Conservation (phyloP, 805 yeast genomes). For the Schwanniomyces yamadae region DNA sequence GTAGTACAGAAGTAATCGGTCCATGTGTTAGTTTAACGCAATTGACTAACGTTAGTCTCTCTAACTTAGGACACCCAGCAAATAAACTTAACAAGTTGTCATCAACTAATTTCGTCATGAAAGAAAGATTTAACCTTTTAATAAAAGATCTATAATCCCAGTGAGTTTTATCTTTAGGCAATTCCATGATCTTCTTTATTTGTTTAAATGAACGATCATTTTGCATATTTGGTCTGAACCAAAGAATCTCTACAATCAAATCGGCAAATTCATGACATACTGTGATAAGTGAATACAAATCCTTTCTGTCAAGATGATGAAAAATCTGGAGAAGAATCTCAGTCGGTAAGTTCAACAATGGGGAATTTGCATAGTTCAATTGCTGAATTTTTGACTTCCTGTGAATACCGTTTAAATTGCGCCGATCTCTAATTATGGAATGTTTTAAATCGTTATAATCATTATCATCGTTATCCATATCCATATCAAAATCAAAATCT, state of each 20-base stretch:
- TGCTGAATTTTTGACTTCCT: slow-evolving; percentile 22
- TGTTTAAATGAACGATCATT: slow-evolving; percentile 48
- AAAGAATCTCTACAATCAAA: slow-evolving; percentile 71
- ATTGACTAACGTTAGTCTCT: slow-evolving; percentile 80
- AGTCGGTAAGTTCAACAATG: slow-evolving; percentile 51
- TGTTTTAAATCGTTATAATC: slow-evolving; percentile 37
- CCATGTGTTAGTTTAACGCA: slow-evolving; percentile 63
- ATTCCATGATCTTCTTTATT: slow-evolving; percentile 54
- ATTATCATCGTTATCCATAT: slow-evolving; percentile 34
- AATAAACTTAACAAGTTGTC: slow-evolving; percentile 63
- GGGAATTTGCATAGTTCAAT: slow-evolving; percentile 28
- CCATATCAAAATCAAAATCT: slow-evolving; percentile 28
- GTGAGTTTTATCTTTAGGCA: slow-evolving; percentile 47
- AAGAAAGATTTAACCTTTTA: slow-evolving; percentile 75
- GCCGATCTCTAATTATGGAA: slow-evolving; percentile 29
- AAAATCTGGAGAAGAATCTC: slow-evolving; percentile 65
- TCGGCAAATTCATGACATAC: slow-evolving; percentile 83
- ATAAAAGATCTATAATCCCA: slow-evolving; percentile 71
- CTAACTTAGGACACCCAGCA: slow-evolving; percentile 71
- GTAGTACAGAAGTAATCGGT: slow-evolving; percentile 61
- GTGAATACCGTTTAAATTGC: slow-evolving; percentile 16
- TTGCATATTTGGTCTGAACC: slow-evolving; percentile 82
- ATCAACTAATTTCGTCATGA: slow-evolving; percentile 64
- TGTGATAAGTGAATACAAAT: slow-evolving; percentile 59
- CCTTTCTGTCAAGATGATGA: slow-evolving; percentile 61